Evolutionary conservation across 768 basidiomycete genomes (phyloP).

Genomic region (Phallus indusiatus): DNA sequence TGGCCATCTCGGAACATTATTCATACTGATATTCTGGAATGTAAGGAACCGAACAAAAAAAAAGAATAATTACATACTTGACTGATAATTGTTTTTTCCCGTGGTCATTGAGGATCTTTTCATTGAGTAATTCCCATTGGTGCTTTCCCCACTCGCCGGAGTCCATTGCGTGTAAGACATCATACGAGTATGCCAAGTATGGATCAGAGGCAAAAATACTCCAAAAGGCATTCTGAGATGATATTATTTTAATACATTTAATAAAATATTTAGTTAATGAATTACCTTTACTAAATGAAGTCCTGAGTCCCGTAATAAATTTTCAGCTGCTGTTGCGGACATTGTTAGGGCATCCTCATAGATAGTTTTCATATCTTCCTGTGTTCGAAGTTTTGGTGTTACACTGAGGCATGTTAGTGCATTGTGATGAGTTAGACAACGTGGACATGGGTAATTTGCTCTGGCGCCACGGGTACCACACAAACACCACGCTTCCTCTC

Average conservation of each 20-base stretch:
- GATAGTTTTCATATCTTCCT: conserved; percentile 15
- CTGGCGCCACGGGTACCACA: conserved; percentile 17
- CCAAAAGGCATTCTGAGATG: conserved; percentile 25
- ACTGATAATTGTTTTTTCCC: too few species aligned
- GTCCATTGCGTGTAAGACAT: conserved; percentile 21
- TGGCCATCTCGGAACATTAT: conserved; percentile 20
- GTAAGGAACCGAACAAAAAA: too few species aligned
- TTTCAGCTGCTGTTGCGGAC: conserved; percentile 13
- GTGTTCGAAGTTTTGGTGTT: conserved; percentile 13
- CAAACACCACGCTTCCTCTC: conserved; percentile 22
- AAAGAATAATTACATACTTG: too few species aligned
- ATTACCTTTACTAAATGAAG: conserved; percentile 18
- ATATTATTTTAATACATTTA: neutral
- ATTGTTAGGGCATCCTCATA: conserved; percentile 8
- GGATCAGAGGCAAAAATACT: conserved; percentile 17
- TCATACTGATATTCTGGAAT: too few species aligned
- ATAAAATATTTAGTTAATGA: neutral
- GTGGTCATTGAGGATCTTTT: too few species aligned
- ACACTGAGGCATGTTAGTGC: conserved; percentile 14
- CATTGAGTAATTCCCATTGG: too few species aligned
- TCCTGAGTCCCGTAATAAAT: conserved; percentile 17
- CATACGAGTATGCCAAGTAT: conserved; percentile 19
- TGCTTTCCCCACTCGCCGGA: conserved; percentile 21
- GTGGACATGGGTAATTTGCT: conserved; percentile 22
- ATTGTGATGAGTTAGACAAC: conserved; percentile 19